phyloP scores from a whole-genome alignment of 2,329 filamentous ascomycete genomes.

The Akanthomyces uredinophilus region DNA sequence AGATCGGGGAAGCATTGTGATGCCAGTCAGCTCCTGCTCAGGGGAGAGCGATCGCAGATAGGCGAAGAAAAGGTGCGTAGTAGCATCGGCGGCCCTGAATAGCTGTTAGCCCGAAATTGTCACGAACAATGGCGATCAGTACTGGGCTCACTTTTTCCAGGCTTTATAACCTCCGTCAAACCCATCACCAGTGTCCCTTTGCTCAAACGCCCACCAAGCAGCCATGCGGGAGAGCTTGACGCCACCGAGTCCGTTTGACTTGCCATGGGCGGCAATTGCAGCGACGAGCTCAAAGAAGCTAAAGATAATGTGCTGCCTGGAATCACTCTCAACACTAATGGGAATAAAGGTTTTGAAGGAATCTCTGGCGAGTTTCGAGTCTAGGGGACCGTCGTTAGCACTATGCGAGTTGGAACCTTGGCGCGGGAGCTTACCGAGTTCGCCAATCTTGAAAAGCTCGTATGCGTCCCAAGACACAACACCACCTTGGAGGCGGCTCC shows the following conservation, averaged over 20 bases:
- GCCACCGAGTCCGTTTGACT: conserved; percentile 86
- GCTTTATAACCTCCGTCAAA: conserved; percentile 92
- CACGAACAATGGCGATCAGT: background rate
- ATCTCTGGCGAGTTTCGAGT: conserved; percentile 85
- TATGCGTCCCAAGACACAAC: conserved; percentile 97
- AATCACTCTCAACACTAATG: conserved; percentile 81
- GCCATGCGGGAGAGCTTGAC: conserved; percentile 92
- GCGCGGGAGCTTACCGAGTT: conserved; percentile 61
- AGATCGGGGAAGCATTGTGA: conserved; percentile 82
- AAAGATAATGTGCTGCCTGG: conserved; percentile 83
- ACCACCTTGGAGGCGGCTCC: conserved; percentile 85
- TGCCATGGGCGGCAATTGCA: conserved; percentile 86
- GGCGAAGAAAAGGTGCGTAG: conserved; percentile 95
- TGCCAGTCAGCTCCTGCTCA: conserved; percentile 70
- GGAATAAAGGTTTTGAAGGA: conserved; percentile 97
- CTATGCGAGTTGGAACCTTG: conserved; percentile 10
- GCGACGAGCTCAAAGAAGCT: conserved; percentile 94
- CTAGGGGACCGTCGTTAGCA: conserved; percentile 41
- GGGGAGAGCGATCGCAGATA: conserved; percentile 88
- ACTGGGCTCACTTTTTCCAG: conserved; percentile 65
- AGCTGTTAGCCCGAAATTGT: conserved; percentile 17
- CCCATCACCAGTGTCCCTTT: conserved; percentile 77
- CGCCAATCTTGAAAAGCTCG: conserved; percentile 90
- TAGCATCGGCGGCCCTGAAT: conserved; percentile 80
- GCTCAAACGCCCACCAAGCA: conserved; percentile 98